These are phyloP conservation scores for Ascochyta koolunga DNA, from an alignment of 2,329 filamentous ascomycete species.

Conservation along the genomic window DNA sequence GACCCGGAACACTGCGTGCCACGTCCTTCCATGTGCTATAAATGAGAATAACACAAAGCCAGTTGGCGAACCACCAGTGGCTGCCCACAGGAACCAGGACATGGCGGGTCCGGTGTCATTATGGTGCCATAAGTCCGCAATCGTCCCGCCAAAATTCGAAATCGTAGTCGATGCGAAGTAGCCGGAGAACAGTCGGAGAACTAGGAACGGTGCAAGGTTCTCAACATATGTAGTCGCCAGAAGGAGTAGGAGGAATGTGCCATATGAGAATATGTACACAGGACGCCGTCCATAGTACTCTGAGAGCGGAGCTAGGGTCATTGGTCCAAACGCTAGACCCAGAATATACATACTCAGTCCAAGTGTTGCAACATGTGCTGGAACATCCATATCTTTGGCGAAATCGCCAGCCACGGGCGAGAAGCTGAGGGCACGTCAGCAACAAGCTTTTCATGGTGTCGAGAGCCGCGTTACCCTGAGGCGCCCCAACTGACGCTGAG, in stretches of 20 bases:
- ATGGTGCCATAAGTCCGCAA: constrained; percentile 54
- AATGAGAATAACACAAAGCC: constrained; percentile 56
- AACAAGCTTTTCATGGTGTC: neutral
- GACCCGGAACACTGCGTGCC: constrained; percentile 55
- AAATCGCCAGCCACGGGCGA: constrained; percentile 54
- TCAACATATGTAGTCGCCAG: constrained; percentile 53
- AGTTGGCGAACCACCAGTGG: constrained; percentile 54
- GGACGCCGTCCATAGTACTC: constrained; percentile 53
- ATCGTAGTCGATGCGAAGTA: constrained; percentile 52
- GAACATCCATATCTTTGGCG: constrained; percentile 49
- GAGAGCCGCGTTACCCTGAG: constrained; percentile 41
- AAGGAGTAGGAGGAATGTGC: constrained; percentile 52
- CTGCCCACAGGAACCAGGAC: constrained; percentile 55
- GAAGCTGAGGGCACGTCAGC: constrained; percentile 33
- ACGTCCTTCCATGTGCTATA: constrained; percentile 51
- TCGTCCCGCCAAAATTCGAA: constrained; percentile 52
- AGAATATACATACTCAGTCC: constrained; percentile 56
- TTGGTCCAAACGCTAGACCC: constrained; percentile 52
- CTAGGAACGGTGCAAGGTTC: constrained; percentile 51
- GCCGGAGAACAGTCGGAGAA: constrained; percentile 53
- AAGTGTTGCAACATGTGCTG: constrained; percentile 51
- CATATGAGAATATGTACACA: constrained; percentile 53
- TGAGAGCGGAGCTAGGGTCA: constrained; percentile 43
- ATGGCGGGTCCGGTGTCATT: constrained; percentile 51
- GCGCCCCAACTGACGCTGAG: constrained; percentile 52